Base-by-base conservation (phyloP, 805 yeast genomes). In the Metschnikowia bowlesiae region DNA sequence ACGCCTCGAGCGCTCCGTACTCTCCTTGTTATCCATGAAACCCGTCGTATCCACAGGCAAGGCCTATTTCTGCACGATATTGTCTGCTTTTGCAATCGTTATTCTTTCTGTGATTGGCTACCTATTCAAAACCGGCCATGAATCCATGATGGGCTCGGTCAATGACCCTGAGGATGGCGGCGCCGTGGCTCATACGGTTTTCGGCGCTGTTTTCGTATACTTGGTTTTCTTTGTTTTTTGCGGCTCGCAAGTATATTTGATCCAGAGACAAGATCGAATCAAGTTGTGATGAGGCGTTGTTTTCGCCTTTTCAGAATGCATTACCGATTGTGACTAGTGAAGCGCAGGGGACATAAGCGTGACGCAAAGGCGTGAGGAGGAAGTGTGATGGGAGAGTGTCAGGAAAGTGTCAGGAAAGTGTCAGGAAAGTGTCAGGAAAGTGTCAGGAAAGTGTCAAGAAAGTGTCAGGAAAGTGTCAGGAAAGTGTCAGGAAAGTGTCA, bases 11-110 rank as follows among this genome's bases (percentile, higher is more conserved):
- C 22, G 22, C n/a, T 8, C n/a, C 22, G 11, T 13, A 42, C 45
- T 11, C 22, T 38, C 6, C 33, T 13, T 22, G 10, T 10, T 31
- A 22, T 8, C 46, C 44, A 73, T 73, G 77, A 73, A 73, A 60
- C 67, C 78, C 44, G 76, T 73, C 46, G 76, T 73, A 6, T 71
- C 77, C 46, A 74, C 94, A 44, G 87, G 83, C 29, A 84, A 88
- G 63, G 98, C 99, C 26, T 92, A 96, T 88, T 89, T 88, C 68
- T 92, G 99, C 67, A 92, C 98, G 41, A 79, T 92, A 39, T 76
- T 94, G 41, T 90, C 97, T 45, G 90, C 94, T 13, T 92, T 92
- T 67, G 99, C 95, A 51, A 83, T 92, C 33, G 85, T 89, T 42
- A 94, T 92, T 50, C 79, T 92, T 44, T 79, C 95, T 9, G 87